Percentiles rank a stretch among this genome's conserved stretches.
Evolutionary conservation across 2,329 filamentous ascomycete species (phyloP).

Genomic region (Sclerotinia glacialis): DNA sequence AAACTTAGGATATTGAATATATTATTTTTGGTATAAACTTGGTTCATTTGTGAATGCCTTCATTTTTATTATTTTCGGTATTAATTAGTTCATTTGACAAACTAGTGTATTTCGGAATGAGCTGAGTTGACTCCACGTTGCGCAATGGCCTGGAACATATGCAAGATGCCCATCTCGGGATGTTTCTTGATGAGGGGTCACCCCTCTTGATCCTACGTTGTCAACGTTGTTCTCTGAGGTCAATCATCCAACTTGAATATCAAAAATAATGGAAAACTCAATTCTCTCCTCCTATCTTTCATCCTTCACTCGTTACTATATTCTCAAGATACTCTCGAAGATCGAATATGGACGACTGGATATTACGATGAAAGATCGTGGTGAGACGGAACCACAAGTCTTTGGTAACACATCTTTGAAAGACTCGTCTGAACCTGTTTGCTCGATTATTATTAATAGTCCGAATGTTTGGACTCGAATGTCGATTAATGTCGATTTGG

Average conservation of each 20-base stretch:
- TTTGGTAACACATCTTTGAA: slow-evolving; percentile 1
- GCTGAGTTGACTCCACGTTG: too few species aligned
- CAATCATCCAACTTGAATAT: background rate
- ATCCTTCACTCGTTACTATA: slow-evolving; percentile 1
- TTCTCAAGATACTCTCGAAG: background rate
- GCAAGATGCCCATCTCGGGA: background rate
- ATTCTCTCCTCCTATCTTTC: background rate
- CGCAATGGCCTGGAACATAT: too few species aligned
- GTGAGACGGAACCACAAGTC: background rate
- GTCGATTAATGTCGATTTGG: slow-evolving; percentile 11
- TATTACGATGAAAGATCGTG: slow-evolving; percentile 8
- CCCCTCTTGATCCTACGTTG: too few species aligned
- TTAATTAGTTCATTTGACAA: too few species aligned
- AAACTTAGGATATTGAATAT: too few species aligned
- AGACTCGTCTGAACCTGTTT: background rate
- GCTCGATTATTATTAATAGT: background rate
- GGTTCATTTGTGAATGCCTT: too few species aligned
- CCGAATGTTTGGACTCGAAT: slow-evolving; percentile 11
- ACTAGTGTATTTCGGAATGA: too few species aligned
- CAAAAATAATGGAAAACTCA: slow-evolving; percentile 1
- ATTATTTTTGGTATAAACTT: too few species aligned
- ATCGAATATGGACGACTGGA: slow-evolving; percentile 18
- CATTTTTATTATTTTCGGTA: too few species aligned
- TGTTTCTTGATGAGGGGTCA: background rate
- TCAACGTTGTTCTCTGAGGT: background rate